Evolutionary conservation across 176 grass and related monocot genomes (phyloP), one percentile per base, ranked within the genome.

Genomic region (Triticum monococcum): DNA sequence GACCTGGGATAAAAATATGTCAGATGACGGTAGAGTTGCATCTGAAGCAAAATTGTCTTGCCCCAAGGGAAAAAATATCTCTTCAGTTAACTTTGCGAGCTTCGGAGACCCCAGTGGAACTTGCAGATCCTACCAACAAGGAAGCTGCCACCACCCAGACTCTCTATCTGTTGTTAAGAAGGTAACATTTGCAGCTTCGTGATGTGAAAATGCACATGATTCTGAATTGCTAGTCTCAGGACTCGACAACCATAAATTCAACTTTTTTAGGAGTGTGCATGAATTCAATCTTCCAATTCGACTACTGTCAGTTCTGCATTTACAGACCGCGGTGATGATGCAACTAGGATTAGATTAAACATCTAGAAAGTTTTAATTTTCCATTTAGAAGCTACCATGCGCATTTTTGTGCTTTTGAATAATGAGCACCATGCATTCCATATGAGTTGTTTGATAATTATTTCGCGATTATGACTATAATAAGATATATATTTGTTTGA

Each of bases 71-170:
- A 98, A 79, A 81, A 85, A 20, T 79, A 95, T 98, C 17, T 90
- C 93, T 54, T 90, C 86, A 22, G 48, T 98, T 60, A 89, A 80
- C 57, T 98, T 98, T 75, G 96, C 88, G 0, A 98, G 96, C 85
- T 98, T 93, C 22, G 93, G 96, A 71, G 95, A 95, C 77, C 96
- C 96, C 8, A 93, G 59, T 87, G 96, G 93, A 78, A 78, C 93
- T 7, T 98, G 93, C 33, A 84, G 83, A 68, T 88, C 86, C 3
- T 98, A 92, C 52, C 79, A 72, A 48, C 86, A 90, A 90, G 96
- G 96, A 85, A 89, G 63, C 46, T 98, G 96, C 48, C 96, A 95
- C 81, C 80, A 91, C 79, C 84, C 79, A 7, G 75, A 87, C 43
- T 93, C 93, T 72, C 43, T 91, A 77, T 88, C 82, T 81, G 54